phyloP scores from a whole-genome alignment of 495 filamentous ascomycete species.

The Podospora pseudopauciseta region DNA sequence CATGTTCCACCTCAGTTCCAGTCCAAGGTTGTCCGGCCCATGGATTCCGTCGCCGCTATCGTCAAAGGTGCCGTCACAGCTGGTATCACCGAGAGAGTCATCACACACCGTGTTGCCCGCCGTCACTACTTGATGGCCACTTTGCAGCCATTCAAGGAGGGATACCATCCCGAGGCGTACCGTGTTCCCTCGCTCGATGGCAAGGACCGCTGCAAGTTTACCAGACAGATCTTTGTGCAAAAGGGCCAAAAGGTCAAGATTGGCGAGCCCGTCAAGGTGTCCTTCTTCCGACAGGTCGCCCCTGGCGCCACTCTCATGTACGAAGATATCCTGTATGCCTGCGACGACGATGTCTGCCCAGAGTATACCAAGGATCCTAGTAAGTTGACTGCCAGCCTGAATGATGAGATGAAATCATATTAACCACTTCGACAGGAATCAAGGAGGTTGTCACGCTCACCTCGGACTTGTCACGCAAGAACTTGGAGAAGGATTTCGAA shows the following conservation, averaged over 20 bases:
- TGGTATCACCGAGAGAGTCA: conserved; percentile 92
- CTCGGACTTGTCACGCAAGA: conserved; percentile 94
- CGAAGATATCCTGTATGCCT: conserved; percentile 97
- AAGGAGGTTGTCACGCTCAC: conserved; percentile 99
- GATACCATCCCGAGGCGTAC: conserved; percentile 96
- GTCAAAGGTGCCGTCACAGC: conserved; percentile 77
- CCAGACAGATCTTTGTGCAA: conserved; percentile 96
- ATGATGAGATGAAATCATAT: conserved; percentile 30
- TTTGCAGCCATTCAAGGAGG: conserved; percentile 96
- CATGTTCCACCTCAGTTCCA: conserved; percentile 78
- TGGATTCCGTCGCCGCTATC: conserved; percentile 74
- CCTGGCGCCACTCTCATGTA: conserved; percentile 98
- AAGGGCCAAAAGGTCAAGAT: conserved; percentile 99
- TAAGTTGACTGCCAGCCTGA: conserved; percentile 52
- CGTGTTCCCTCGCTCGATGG: conserved; percentile 94
- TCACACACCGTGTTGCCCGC: conserved; percentile 96
- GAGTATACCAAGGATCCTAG: conserved; percentile 99
- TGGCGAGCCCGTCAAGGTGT: conserved; percentile 97
- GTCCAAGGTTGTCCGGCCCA: conserved; percentile 70
- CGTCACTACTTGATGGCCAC: conserved; percentile 99
- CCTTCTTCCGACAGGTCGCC: conserved; percentile 96
- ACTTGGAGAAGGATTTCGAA: conserved; percentile 98
- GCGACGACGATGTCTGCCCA: conserved; percentile 95
- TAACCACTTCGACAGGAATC: conserved; percentile 61
- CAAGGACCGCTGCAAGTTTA: conserved; percentile 98